phyloP scores from a whole-genome alignment of 176 grass and related monocot species.

The Stipa capillata region DNA sequence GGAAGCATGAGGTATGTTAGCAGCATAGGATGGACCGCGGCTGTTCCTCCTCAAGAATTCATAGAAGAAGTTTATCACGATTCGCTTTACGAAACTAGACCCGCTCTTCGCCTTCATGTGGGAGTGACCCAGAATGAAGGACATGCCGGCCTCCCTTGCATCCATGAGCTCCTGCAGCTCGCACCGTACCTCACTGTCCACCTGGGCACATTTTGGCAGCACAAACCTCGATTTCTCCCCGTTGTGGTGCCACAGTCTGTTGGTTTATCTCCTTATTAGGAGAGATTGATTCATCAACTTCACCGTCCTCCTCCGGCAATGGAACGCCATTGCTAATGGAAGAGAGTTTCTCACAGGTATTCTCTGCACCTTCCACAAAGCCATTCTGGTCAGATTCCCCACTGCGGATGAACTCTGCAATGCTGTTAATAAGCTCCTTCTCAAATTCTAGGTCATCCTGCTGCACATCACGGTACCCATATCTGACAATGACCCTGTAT shows the following conservation, averaged over 20 bases:
- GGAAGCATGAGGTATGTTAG: slow-evolving; percentile 81
- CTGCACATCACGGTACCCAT: slow-evolving; percentile 90
- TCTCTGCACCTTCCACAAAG: slow-evolving; percentile 15
- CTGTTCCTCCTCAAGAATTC: slow-evolving; percentile 93
- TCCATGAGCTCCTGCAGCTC: slow-evolving; percentile 93
- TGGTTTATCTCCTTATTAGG: slow-evolving; percentile 25
- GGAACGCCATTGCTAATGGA: slow-evolving; percentile 39
- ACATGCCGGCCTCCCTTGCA: slow-evolving; percentile 92
- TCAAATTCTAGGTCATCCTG: slow-evolving; percentile 95
- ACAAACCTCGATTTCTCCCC: slow-evolving; percentile 55
- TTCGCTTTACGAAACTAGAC: slow-evolving; percentile 59
- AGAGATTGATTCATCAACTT: slow-evolving; percentile 4
- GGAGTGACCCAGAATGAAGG: slow-evolving; percentile 86
- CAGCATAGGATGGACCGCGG: slow-evolving; percentile 58
- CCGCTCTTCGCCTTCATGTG: slow-evolving; percentile 84
- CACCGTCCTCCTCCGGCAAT: slow-evolving; percentile 40
- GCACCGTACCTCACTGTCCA: slow-evolving; percentile 31
- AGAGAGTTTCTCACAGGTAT: slow-evolving; percentile 41
- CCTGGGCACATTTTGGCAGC: slow-evolving; percentile 57
- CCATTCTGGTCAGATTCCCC: slow-evolving; percentile 27
- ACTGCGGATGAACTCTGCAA: slow-evolving; percentile 83
- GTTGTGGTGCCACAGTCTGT: slow-evolving; percentile 5
- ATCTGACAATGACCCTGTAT: slow-evolving; percentile 82
- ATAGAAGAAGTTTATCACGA: slow-evolving; percentile 62
- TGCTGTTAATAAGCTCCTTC: slow-evolving; percentile 82